Evolutionary conservation across 1,284 basidiomycete genomes (phyloP), one percentile per base, ranked within the genome.

Genomic region (Leccinum fuscescens): DNA sequence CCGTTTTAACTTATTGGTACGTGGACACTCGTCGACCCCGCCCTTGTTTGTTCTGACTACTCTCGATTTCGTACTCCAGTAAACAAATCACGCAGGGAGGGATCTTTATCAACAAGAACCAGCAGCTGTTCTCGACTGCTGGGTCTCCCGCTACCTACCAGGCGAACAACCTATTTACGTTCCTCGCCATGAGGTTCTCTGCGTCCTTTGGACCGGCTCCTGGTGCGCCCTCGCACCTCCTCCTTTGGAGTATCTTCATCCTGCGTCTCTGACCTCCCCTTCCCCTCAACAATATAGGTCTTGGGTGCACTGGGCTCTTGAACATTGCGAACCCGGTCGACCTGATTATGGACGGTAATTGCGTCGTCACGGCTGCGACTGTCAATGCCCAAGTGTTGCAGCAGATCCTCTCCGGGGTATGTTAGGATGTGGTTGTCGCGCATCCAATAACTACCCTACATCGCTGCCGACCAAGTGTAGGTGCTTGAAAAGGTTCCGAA

Each of bases 121-220:
- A 72, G 37, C 54, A 61, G 8, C 3, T 61, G 14, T 69, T 69
- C 48, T 29, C 60, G 14, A 62, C 63, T 33, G 11, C 56, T 22
- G 53, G 49, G 17, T 72, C 69, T 2, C 70, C 68, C 5, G 67
- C 69, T 22, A 6, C 70, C 5, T 6, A 37, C 29, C 14, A 12
- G 57, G 68, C 69, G 7, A 69, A 59, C 12, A 69, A 62, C 29
- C 39, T 69, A 49, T 69, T 72, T 53, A 72, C 70, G 12, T 69
- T 72, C 59, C 62, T 72, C 17, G 62, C 70, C 14, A 66, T 65
- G 70, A 67, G 68, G 49, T 71, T 69, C 44, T 71, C 70, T 2
- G 33, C 44, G 9, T 54, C 70, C 1, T 61, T 69, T 53, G 69
- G 67, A 12, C 69, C 70, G 24, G 58, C 56, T 33, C 68, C 68